These are phyloP conservation scores for Seiridium cupressi DNA, from an alignment of 2,329 filamentous ascomycete species.

Conservation along the genomic window DNA sequence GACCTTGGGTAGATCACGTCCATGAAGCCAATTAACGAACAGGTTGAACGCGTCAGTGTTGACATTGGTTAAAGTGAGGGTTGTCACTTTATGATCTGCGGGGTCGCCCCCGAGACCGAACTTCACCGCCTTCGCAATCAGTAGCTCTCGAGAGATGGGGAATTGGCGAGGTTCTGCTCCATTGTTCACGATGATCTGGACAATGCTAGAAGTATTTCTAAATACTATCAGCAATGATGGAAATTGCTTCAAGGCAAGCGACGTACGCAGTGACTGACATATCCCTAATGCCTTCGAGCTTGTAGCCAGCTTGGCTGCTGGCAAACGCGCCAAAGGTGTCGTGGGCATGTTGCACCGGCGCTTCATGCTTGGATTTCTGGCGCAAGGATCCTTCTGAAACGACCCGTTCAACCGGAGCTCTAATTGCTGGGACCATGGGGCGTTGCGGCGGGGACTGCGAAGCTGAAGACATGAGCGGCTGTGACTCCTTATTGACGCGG, in stretches of 20 bases:
- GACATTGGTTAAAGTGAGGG: neutral
- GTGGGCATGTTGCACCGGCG: too few relatives aligned
- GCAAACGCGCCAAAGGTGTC: too few relatives aligned
- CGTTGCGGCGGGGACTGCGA: too few relatives aligned
- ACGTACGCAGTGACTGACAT: neutral
- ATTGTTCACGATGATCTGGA: neutral
- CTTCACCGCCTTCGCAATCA: neutral
- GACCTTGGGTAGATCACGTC: neutral
- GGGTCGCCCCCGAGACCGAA: neutral
- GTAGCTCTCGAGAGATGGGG: neutral
- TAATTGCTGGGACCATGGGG: too few relatives aligned
- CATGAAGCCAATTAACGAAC: neutral
- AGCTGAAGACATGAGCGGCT: too few relatives aligned
- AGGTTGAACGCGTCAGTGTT: constrained; percentile 1
- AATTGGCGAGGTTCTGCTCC: neutral
- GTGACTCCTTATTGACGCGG: too few relatives aligned
- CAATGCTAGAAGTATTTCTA: neutral
- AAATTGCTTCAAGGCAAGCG: neutral
- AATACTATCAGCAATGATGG: neutral
- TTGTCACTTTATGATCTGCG: neutral
- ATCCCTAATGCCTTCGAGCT: neutral
- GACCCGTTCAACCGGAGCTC: too few relatives aligned
- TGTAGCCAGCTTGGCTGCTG: neutral
- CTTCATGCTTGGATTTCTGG: too few relatives aligned
- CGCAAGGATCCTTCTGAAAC: too few relatives aligned